Conservation (phyloP, 176 grass and related monocot genomes). For the Carex littledalei region DNA sequence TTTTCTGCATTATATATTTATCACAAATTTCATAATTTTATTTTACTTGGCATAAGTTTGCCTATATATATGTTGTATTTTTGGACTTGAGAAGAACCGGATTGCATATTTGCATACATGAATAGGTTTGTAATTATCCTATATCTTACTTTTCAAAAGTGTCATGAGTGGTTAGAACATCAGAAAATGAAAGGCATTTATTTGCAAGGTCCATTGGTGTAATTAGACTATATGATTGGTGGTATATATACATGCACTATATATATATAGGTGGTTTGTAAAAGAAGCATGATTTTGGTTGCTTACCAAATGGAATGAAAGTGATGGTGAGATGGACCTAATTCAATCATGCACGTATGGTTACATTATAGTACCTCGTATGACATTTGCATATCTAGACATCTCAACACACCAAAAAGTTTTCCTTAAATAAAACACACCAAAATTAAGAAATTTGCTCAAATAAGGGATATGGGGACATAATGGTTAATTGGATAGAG, state of each 20-base stretch:
- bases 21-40: not conserved
- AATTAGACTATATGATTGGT: not conserved
- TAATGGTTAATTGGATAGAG: not conserved
- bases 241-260: not conserved
- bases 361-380: not conserved
- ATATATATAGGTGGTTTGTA: not conserved
- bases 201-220: not conserved
- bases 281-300: slow-evolving; percentile 3
- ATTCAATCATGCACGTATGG: slow-evolving; percentile 4
- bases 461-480: not conserved
- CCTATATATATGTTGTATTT: not conserved
- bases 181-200: not conserved
- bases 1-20: not conserved
- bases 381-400: not conserved
- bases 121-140: too few species aligned
- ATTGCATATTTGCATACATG: too few species aligned
- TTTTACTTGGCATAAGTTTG: not conserved
- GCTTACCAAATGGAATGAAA: slow-evolving; percentile 8
- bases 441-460: too few species aligned
- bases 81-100: not conserved
- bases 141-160: not conserved
- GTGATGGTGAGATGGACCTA: not conserved
- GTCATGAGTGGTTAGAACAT: not conserved
- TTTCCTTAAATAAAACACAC: not conserved
- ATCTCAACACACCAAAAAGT: not conserved